Conservation (phyloP, 352 stramenopile species). For the Thalassiosira livingstoniorum region DNA sequence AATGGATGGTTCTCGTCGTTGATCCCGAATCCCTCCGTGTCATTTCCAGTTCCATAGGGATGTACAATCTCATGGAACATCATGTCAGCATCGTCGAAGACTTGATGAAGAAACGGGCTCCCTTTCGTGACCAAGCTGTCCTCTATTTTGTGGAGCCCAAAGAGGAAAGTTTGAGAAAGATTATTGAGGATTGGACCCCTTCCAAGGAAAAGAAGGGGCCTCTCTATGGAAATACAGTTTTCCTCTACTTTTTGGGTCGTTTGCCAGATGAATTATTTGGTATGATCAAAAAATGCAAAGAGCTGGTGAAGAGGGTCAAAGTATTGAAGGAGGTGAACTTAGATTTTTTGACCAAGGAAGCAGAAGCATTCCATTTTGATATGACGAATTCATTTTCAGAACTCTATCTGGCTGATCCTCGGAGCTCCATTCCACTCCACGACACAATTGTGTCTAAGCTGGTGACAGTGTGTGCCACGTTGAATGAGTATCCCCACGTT, state of each 20-base stretch:
- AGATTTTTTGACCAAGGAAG: slow-evolving; percentile 95
- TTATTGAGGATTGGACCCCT: slow-evolving; percentile 87
- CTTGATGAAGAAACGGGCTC: slow-evolving; percentile 93
- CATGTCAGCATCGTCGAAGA: slow-evolving; percentile 96
- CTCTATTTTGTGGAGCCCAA: slow-evolving; percentile 95
- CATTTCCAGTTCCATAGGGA: slow-evolving; percentile 93
- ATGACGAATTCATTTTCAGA: slow-evolving; percentile 78
- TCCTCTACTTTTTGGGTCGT: slow-evolving; percentile 93
- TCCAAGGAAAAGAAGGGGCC: slow-evolving; percentile 74
- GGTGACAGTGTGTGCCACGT: slow-evolving; percentile 94
- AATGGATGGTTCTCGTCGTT: slow-evolving; percentile 94
- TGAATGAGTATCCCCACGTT: slow-evolving; percentile 98
- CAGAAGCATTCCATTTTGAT: slow-evolving; percentile 94
- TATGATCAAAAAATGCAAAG: slow-evolving; percentile 89
- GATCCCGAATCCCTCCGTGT: slow-evolving; percentile 93
- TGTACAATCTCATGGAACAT: slow-evolving; percentile 98
- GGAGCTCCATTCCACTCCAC: slow-evolving; percentile 31
- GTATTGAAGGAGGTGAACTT: slow-evolving; percentile 95
- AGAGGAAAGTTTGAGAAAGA: slow-evolving; percentile 86
- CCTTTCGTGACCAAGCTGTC: slow-evolving; percentile 95
- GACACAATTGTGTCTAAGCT: slow-evolving; percentile 89
- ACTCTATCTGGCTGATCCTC: slow-evolving; percentile 45
- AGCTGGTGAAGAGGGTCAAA: slow-evolving; percentile 88
- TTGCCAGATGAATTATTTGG: slow-evolving; percentile 87
- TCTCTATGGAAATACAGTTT: slow-evolving; percentile 93